Evolutionary conservation across 306 rosid species (phyloP), one percentile per base, ranked within the genome.

Genomic region (Vigna unguiculata): DNA sequence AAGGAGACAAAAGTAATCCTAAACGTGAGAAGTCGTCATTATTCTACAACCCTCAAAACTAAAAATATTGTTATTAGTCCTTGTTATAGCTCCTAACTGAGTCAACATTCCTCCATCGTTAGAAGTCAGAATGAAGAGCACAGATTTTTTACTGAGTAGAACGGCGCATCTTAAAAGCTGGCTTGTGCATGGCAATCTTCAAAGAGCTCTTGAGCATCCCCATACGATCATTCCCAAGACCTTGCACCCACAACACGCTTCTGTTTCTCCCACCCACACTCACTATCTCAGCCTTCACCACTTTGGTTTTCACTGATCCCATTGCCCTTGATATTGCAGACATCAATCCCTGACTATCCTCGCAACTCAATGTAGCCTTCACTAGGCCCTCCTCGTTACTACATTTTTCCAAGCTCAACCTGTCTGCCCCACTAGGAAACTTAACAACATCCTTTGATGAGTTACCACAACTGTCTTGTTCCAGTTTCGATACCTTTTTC

Each of bases 221-320:
- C 9, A 77, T 11, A 28, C 82, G 80, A 66, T 84, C 90, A 43
- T 70, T 85, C 66, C 84, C 88, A 83, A 69, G 45, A n/a, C 88
- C 87, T 60, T 79, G 75, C 15, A 90, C 70, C 93, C 90, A 90
- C 67, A 88, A 32, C 73, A 84, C 84, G 78, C 38, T 61, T 71
- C 80, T 92, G 65, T 77, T 83, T 78, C 96, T 87, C 57, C 91
- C 89, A 36, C 90, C 91, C 14, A 87, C 83, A 1, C 82, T 87
- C 78, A 83, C 90, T 86, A 87, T 85, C 83, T 88, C 96, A 78
- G 87, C 89, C 83, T 54, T 86, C 14, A 88, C 87, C 72, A 86
- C 81, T 82, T 67, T 87, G 36, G 81, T 88, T 60, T 84, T 82
- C 78, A 76, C 70, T 12, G 87, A 78, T 59, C 76, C 81, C 19